Evolutionary conservation across 1,284 basidiomycete species (phyloP), one percentile per base, ranked within the genome.

Genomic region (Cryptococcus hybrid): DNA sequence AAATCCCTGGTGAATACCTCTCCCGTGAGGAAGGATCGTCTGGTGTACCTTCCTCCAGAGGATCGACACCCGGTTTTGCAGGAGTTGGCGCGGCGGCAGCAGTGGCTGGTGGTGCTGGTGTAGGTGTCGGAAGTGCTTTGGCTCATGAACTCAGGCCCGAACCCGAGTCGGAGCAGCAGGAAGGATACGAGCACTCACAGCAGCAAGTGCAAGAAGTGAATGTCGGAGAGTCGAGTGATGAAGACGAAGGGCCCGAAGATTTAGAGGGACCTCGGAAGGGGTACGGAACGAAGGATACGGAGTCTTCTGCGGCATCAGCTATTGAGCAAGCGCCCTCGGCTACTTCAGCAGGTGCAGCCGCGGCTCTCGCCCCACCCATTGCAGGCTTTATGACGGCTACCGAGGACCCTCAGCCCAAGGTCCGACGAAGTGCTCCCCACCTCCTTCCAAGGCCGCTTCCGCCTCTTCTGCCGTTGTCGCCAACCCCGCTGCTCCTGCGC

Each of bases 241-340:
- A 75, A 8, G 78, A 79, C 48, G 71, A 77, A 34, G 78, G 72
- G 0, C 78, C 78, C 0, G 78, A 79, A 56, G 78, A 79, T 57
- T 58, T 79, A 3, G 77, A 79, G 7, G 66, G 56, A 6, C 69
- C 72, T 3, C 63, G 57, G 9, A 66, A 59, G 36, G 37, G 42
- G 15, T 49, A 49, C 13, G 55, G 51, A 43, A 45, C 54, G 37
- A 36, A 37, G 5, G 40, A 53, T 34, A 39, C 48, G 18, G 30
- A 30, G 30, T 11, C 52, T 35, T 45, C 15, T 13, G 47, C 44
- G 11, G 24, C 24, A 24, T 24, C 24, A 24, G 24, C 24, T 24
- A 34, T 34, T 4, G 44, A 46, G 37, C 30, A 38, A 18, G 49
- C 55, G 38, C 47, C 44, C n/a, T 36, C 50, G n/a, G 48, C 40